Base-by-base conservation (phyloP, 129 eudicot genomes). In the Artemisia argyi region DNA sequence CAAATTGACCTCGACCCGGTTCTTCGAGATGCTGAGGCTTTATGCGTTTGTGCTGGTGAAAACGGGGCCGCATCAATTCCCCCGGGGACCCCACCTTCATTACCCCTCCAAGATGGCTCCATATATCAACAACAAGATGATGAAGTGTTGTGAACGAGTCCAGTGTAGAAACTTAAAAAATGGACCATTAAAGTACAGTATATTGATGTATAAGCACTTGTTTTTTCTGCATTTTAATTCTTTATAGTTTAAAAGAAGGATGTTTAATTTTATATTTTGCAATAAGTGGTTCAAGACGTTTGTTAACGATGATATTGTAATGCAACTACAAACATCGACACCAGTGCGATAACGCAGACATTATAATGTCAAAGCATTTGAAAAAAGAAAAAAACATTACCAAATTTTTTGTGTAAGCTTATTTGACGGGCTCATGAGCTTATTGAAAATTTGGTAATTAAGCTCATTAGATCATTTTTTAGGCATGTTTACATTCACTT, bases 1-100 rank as follows among this genome's bases (percentile, higher is more conserved):
- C 89, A 86, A 22, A 89, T 93, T 11, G 90, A 89, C 75, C 87
- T 93, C 3, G 92, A 93, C 53, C 75, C 83, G 0, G 66, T 77
- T 52, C 90, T 93, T 58, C 83, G 90, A 71, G 96, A 90, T 56
- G 97, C 97, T 0, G 98, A 93, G 84, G 98, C 97, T 15, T 68
- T 93, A 18, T 89, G 96, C 69, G 83, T 90, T 49, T 87, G 89
- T 67, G 98, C 98, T 0, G 98, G 98, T 55, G 98, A 93, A 61
- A 90, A 84, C 44, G 98, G 98, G 14, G 87, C 84, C 1, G 90
- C 95, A n/a, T 81, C 85, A 24, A 93, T 93, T 32, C 98, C 98
- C 35, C 98, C 98, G 3, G 98, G 98, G 32, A 93, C 98, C 30
- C 98, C 98, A 0, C 97, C 98, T 28, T 87, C 92, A 5, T 79